These are phyloP conservation scores for Dactylonectria macrodidyma DNA, from an alignment of 2,329 filamentous ascomycete genomes.

Conservation along the genomic window DNA sequence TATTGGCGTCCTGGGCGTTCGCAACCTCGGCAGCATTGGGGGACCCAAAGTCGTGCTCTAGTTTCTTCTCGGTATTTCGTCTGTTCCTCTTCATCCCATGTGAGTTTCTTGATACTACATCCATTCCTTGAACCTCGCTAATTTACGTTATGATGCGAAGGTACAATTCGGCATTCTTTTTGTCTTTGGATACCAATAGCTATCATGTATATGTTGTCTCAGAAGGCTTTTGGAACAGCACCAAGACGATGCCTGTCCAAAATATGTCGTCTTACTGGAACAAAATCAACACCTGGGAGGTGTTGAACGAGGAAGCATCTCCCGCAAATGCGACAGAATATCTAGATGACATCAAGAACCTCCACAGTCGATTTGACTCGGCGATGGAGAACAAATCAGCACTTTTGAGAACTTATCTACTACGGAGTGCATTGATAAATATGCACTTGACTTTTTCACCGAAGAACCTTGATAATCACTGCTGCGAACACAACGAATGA, in stretches of 20 bases:
- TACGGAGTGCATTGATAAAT: conserved; percentile 6
- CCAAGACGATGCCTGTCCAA: background rate
- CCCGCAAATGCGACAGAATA: no score
- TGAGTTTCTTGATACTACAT: background rate
- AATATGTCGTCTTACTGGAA: no score
- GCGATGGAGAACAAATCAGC: no score
- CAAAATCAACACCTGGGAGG: no score
- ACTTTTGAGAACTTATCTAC: background rate
- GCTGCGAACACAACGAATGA: background rate
- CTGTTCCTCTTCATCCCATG: conserved; percentile 20
- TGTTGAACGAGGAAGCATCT: no score
- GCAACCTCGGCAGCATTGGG: conserved; percentile 25
- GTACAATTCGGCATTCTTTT: conserved; percentile 21
- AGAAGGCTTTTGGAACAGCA: conserved; percentile 28
- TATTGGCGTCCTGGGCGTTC: conserved; percentile 31
- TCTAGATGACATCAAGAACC: no score
- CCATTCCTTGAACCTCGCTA: background rate
- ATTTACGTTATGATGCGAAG: background rate
- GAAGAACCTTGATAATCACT: background rate
- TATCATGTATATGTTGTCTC: conserved; percentile 19
- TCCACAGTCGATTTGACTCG: no score
- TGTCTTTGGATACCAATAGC: background rate
- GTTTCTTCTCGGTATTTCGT: conserved; percentile 12
- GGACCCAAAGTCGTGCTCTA: background rate
- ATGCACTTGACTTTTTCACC: background rate